Percentiles rank a stretch among this genome's conserved stretches.
Conservation (phyloP, 495 filamentous ascomycete genomes). For the Neurospora africana region DNA sequence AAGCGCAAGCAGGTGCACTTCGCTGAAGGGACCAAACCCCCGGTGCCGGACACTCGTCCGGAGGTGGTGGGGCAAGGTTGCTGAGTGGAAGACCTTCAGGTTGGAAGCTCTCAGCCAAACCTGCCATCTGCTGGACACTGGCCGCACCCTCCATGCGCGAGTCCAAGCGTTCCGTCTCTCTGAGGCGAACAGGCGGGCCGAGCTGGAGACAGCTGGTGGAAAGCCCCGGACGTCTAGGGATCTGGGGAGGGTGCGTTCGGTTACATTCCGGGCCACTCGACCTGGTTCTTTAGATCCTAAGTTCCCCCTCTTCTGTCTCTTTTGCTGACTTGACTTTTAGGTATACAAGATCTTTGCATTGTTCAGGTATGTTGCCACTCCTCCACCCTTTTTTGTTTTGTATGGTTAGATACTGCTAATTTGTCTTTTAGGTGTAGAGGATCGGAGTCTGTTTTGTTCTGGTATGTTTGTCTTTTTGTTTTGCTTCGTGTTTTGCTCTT, state of each 20-base stretch:
- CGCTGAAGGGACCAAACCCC: not conserved
- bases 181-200: not conserved
- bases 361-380: not conserved
- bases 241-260: not conserved
- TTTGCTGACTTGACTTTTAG: not conserved
- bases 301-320: not conserved
- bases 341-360: not conserved
- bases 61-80: not conserved
- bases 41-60: not conserved
- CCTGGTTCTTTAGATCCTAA: not conserved
- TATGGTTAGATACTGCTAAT: not conserved
- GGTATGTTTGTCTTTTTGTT: not conserved
- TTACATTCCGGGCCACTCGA: not conserved
- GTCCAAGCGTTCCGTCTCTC: not conserved
- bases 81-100: not conserved
- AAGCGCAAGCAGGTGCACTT: not conserved
- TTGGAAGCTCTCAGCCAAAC: not conserved
- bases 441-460: not conserved
- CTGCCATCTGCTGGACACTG: not conserved
- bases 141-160: not conserved
- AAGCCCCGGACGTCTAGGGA: not conserved
- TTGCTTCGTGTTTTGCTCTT: not conserved
- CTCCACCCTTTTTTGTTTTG: not conserved
- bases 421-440: not conserved
- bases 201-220: not conserved